Base-by-base conservation (phyloP, 306 rosid species). In the Dalbergia cultrata region DNA sequence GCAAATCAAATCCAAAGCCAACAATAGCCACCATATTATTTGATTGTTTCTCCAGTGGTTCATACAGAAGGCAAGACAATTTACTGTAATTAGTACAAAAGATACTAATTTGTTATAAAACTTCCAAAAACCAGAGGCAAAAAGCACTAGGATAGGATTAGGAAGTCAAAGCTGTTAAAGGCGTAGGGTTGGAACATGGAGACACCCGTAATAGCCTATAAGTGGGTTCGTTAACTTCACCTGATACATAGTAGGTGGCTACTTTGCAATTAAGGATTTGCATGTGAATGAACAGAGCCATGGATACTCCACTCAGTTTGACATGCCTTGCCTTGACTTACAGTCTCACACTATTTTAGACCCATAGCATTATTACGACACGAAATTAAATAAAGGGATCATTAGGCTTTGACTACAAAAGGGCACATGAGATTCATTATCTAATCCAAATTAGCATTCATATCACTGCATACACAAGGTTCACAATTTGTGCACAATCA, bases 251-350 rank as follows among this genome's bases (percentile, higher is more conserved):
- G 60, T 64, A 56, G 75, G 64, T 9, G 34, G 16, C 60, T 5
- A 39, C 22, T 43, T n/a, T 26, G 13, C 14, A 58, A 57, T 74
- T 9, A 22, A 22, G 34, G 31, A 50, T 8, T 57, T 47, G 10
- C 81, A 76, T 68, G 81, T 82, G 85, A 82, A 45, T 39, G 43
- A 75, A 82, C 52, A 82, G 85, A 13, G 22, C 8, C 53, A 44
- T 37, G 47, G 3, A 50, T 57, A 44, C 58, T 52, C 76, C 54
- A 39, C 9, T 39, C n/a, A 13, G 18, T 74, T 34, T 39, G 10
- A 49, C 39, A 34, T 26, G 31, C 31, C 31, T 26, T 62, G 45
- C 61, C 22, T 67, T 59, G 12, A 13, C 7, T 9, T 75, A 19
- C 11, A 45, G 18, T 31, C 31, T 26, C 2, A 26, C 31, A 50